Base-by-base conservation (phyloP, 1,284 basidiomycete species). In the Fomitopsis palustris region DNA sequence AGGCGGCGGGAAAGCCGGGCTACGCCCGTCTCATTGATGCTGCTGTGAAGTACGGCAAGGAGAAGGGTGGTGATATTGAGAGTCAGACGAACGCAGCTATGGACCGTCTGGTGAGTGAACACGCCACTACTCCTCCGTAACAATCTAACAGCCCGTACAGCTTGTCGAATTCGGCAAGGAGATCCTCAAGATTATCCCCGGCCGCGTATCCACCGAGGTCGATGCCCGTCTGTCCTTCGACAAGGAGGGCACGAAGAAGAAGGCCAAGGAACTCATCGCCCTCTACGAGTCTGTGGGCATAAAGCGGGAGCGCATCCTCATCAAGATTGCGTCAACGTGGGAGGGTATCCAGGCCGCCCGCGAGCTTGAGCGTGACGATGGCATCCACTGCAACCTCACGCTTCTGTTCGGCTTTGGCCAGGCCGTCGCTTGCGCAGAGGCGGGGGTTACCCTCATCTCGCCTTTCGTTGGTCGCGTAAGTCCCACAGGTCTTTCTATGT, bases 311-410 rank as follows among this genome's bases (percentile, higher is more conserved):
- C 94, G 96, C 63, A 81, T 98, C 64, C 82, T 99, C 70, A 98
- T 99, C 88, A 99, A 99, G 84, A 97, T 99, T 70, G 96, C 96
- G 33, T 97, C 96, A 41, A 97, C 96, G 55, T 99, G 94, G 93
- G 96, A 98, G 78, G 97, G 96, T 79, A 99, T 99, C 80, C 96
- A 98, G 78, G 96, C 96, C 65, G 96, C 96, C 53, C 88, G 94
- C 65, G 91, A 96, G 77, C 90, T 99, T 69, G 96, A 99, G 83
- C 76, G 85, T 66, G 90, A 98, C 72, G 86, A 93, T 56, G 86
- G 85, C 69, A 98, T 99, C 77, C 96, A 98, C 85, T 98, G 95
- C 84, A 99, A 99, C 84, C 84, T 99, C 66, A 99, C 97, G 55
- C 90, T 99, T 64, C 88, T 99, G 67, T 99, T 99, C 79, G 96